Percentiles rank a stretch among this genome's conserved stretches.
Evolutionary conservation across 208 protist species (phyloP).

Genomic region (Crithidia sp.): DNA sequence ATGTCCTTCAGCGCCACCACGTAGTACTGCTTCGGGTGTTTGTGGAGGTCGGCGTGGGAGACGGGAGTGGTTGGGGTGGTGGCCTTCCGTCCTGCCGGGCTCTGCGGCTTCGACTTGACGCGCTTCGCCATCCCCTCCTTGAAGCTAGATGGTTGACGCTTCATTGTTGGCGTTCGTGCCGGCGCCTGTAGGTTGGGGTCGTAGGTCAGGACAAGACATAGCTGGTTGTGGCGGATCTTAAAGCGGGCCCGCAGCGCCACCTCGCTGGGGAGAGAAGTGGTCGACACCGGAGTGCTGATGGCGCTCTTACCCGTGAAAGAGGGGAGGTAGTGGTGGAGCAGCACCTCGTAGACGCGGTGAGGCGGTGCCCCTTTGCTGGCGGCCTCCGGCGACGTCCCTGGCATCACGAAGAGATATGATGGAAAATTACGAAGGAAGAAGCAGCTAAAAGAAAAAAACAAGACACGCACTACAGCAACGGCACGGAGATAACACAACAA

Average conservation of each 20-base stretch:
- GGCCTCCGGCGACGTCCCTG: background rate
- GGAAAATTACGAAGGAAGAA: background rate
- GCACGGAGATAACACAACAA: no score
- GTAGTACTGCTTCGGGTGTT: slow-evolving; percentile 9
- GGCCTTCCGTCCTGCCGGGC: background rate
- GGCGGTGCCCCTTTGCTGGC: background rate
- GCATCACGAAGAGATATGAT: background rate
- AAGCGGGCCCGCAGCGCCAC: slow-evolving; percentile 10
- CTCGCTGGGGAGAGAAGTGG: background rate
- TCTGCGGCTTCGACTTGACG: background rate
- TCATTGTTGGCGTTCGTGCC: background rate
- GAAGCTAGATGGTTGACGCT: background rate
- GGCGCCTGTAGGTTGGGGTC: background rate
- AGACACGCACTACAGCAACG: no score
- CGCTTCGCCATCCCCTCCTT: background rate
- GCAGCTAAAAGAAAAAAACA: background rate
- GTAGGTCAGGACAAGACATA: slow-evolving; percentile 19
- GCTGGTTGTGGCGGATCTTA: background rate
- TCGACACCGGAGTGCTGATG: background rate
- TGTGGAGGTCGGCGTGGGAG: background rate
- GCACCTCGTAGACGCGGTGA: background rate
- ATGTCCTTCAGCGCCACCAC: slow-evolving; percentile 14
- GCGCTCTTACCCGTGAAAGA: background rate
- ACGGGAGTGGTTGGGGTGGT: background rate
- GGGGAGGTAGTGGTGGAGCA: slow-evolving; percentile 6